Conservation (phyloP, 1,139 yeast genomes). For the Magnusiomyces suaveolens region DNA sequence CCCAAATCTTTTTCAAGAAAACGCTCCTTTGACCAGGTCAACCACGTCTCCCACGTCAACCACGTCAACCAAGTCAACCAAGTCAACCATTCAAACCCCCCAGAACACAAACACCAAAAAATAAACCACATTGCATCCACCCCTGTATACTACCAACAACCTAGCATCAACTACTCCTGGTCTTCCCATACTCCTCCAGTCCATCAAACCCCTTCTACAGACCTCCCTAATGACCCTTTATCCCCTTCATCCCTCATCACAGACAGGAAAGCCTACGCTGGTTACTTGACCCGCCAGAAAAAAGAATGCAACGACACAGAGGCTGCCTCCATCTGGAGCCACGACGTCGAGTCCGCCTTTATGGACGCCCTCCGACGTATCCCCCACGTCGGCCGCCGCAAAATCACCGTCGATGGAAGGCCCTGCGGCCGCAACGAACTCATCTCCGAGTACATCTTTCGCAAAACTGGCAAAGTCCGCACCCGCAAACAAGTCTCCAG, state of each 20-base stretch:
- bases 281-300: constrained; percentile 31
- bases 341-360: constrained; percentile 77
- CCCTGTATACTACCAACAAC: constrained; percentile 8
- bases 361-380: constrained; percentile 74
- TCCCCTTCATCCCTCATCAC: constrained; percentile 17
- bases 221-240: neutral
- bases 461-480: constrained; percentile 70
- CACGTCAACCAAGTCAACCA: too few relatives aligned
- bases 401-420: constrained; percentile 73
- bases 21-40: constrained; percentile 9
- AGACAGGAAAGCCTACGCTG: constrained; percentile 27
- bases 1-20: constrained; percentile 22
- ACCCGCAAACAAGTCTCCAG: constrained; percentile 87
- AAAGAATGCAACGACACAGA: constrained; percentile 21
- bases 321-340: constrained; percentile 55
- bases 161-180: constrained; percentile 13
- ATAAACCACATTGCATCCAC: neutral
- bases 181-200: constrained; percentile 5
- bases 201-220: neutral
- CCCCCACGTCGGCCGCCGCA: constrained; percentile 80
- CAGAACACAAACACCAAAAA: neutral
- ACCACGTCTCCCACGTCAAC: constrained; percentile 1
- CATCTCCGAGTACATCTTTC: constrained; percentile 70
- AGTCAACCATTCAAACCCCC: too few relatives aligned
- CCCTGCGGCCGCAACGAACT: constrained; percentile 90